Conservation (phyloP, 208 protist genomes). For the Crithidia thermophila region DNA sequence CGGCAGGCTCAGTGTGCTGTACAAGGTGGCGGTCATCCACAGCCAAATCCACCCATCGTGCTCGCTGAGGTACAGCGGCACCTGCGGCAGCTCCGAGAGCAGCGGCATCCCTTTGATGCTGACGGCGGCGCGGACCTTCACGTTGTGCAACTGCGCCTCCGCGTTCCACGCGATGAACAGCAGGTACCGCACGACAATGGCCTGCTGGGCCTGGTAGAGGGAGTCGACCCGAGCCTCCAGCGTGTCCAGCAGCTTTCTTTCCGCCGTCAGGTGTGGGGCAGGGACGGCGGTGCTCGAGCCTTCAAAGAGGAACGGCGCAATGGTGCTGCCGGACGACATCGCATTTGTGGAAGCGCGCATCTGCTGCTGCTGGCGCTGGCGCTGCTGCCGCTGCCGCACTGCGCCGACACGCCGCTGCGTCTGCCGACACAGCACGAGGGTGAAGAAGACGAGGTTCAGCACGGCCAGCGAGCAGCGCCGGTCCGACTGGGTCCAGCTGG, state of each 20-base stretch:
- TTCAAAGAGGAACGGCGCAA: conserved; percentile 7
- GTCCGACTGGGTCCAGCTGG: conserved; percentile 7
- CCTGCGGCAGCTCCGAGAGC: conserved; percentile 35
- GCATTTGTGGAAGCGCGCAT: background rate
- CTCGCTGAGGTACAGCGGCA: conserved; percentile 33
- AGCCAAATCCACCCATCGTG: conserved; percentile 54
- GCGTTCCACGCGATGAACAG: conserved; percentile 43
- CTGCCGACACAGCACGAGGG: conserved; percentile 28
- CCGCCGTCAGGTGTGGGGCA: background rate
- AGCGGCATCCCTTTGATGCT: conserved; percentile 24
- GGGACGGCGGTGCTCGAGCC: background rate
- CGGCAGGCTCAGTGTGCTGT: conserved; percentile 13
- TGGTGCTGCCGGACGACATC: conserved; percentile 11
- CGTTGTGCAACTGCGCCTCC: conserved; percentile 37
- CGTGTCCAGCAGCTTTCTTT: background rate
- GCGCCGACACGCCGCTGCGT: conserved; percentile 8
- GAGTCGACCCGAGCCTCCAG: conserved; percentile 1
- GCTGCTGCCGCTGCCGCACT: background rate
- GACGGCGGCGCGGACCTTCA: conserved; percentile 23
- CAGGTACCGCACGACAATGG: conserved; percentile 20
- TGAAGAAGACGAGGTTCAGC: conserved; percentile 49
- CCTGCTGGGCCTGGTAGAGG: conserved; percentile 16
- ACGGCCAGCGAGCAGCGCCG: conserved; percentile 28
- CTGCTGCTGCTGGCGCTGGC: background rate
- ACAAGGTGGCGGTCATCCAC: conserved; percentile 29